Conservation (phyloP, 2,329 filamentous ascomycete species). For the Pseudogymnoascus destructans region DNA sequence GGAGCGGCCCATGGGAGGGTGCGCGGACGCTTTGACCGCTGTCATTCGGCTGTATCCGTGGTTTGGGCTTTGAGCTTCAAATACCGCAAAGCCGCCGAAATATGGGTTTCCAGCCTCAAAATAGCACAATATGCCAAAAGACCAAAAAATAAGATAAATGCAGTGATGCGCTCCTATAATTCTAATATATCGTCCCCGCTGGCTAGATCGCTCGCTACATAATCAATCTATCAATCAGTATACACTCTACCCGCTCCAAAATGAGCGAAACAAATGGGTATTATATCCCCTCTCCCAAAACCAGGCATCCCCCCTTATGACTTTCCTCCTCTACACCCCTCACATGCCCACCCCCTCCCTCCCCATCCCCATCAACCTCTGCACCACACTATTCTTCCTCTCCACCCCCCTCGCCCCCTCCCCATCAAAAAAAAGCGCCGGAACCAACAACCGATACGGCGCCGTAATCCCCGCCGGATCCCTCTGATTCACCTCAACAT, state of each 20-base stretch:
- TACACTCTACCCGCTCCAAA: constrained; percentile 4
- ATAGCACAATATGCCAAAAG: background rate
- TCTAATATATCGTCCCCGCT: background rate
- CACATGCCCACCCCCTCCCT: background rate
- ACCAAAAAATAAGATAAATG: background rate
- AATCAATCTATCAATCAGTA: constrained; percentile 6
- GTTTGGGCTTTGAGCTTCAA: background rate
- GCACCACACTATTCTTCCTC: constrained; percentile 1
- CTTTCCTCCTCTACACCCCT: background rate
- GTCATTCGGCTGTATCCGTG: background rate
- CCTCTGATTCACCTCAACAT: constrained; percentile 74
- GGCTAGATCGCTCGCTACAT: constrained; percentile 1
- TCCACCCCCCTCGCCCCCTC: background rate
- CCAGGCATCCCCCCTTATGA: background rate
- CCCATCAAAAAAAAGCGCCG: constrained; percentile 26
- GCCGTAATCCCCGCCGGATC: constrained; percentile 81
- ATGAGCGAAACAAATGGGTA: constrained; percentile 5
- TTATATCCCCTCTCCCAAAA: constrained; percentile 4
- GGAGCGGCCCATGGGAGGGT: background rate
- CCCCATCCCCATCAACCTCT: background rate
- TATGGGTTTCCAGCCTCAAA: background rate
- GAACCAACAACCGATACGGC: constrained; percentile 77
- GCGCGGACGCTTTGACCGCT: background rate
- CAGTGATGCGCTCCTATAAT: background rate
- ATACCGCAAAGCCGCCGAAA: background rate